phyloP scores from a whole-genome alignment of 768 basidiomycete genomes.

The Collybiopsis confluens region DNA sequence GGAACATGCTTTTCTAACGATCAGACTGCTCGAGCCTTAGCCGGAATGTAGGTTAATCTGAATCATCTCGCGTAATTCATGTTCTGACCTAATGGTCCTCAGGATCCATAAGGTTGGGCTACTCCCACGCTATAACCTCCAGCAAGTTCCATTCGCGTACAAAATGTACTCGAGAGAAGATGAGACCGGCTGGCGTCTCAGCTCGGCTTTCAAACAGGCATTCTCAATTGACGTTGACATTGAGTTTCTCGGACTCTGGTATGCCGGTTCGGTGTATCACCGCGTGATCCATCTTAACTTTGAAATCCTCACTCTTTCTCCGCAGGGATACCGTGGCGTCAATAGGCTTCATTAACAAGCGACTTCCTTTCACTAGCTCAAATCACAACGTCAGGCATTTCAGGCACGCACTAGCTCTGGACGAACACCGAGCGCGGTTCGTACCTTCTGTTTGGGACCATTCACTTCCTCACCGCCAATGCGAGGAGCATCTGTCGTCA shows the following conservation, averaged over 20 bases:
- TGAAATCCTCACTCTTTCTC: not conserved
- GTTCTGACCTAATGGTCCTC: not conserved
- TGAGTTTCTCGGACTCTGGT: slow-evolving; percentile 60
- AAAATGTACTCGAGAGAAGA: slow-evolving; percentile 56
- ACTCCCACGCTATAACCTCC: slow-evolving; percentile 35
- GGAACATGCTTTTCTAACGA: slow-evolving; percentile 25
- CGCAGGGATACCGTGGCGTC: slow-evolving; percentile 71
- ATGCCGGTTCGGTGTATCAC: too few relatives aligned
- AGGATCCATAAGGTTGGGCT: slow-evolving; percentile 24
- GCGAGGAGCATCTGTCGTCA: not conserved
- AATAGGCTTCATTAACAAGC: slow-evolving; percentile 48
- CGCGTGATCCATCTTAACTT: too few relatives aligned
- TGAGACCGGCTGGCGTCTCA: slow-evolving; percentile 40
- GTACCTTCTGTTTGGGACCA: slow-evolving; percentile 2
- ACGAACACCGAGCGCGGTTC: slow-evolving; percentile 33
- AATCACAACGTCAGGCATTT: slow-evolving; percentile 38
- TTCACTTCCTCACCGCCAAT: not conserved
- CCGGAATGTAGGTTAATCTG: slow-evolving; percentile 1
- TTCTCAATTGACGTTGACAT: slow-evolving; percentile 51
- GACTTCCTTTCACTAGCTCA: slow-evolving; percentile 54
- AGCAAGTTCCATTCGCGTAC: slow-evolving; percentile 61
- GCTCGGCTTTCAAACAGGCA: slow-evolving; percentile 50
- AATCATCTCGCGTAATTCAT: not conserved
- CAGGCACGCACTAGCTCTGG: slow-evolving; percentile 38
- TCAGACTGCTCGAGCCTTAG: not conserved